These are phyloP conservation scores for Zygosaccharomyces pseudobailii DNA, from an alignment of 1,139 yeast genomes.

Conservation along the genomic window DNA sequence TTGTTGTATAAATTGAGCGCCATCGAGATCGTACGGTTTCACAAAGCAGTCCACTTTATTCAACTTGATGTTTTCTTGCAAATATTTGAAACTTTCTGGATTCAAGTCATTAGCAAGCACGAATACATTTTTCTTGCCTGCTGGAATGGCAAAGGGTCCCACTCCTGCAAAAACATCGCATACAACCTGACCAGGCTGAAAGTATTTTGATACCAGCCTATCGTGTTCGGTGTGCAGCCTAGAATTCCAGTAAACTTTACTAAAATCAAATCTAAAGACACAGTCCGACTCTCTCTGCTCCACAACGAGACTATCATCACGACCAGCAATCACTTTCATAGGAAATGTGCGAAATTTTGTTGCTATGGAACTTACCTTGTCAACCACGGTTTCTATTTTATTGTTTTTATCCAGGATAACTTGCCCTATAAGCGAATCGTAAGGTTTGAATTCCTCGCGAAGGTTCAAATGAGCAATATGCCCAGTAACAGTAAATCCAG, in stretches of 20 bases:
- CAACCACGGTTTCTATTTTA: slow-evolving; percentile 84
- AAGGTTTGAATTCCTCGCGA: slow-evolving; percentile 81
- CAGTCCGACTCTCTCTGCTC: slow-evolving; percentile 90
- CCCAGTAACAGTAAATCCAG: slow-evolving; percentile 92
- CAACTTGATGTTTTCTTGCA: slow-evolving; percentile 55
- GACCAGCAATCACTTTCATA: slow-evolving; percentile 92
- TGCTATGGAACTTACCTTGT: slow-evolving; percentile 81
- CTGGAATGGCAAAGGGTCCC: slow-evolving; percentile 97
- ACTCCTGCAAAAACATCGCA: slow-evolving; percentile 99
- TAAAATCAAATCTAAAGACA: slow-evolving; percentile 78
- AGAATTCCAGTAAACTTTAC: slow-evolving; percentile 96
- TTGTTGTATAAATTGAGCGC: slow-evolving; percentile 66
- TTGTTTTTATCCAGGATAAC: slow-evolving; percentile 83
- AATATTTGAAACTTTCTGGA: slow-evolving; percentile 73
- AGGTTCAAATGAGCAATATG: slow-evolving; percentile 93
- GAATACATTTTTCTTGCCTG: slow-evolving; percentile 75
- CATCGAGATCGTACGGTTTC: slow-evolving; percentile 67
- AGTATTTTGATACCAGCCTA: slow-evolving; percentile 55
- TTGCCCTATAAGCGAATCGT: slow-evolving; percentile 76
- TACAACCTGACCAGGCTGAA: slow-evolving; percentile 64
- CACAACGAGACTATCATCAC: slow-evolving; percentile 51
- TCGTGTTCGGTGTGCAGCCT: slow-evolving; percentile 92
- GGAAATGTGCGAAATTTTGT: slow-evolving; percentile 86
- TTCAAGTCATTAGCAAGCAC: slow-evolving; percentile 92
- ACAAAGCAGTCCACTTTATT: slow-evolving; percentile 66